Base-by-base conservation (phyloP, 139 green algal genomes). In the Chlorella vulgaris region DNA sequence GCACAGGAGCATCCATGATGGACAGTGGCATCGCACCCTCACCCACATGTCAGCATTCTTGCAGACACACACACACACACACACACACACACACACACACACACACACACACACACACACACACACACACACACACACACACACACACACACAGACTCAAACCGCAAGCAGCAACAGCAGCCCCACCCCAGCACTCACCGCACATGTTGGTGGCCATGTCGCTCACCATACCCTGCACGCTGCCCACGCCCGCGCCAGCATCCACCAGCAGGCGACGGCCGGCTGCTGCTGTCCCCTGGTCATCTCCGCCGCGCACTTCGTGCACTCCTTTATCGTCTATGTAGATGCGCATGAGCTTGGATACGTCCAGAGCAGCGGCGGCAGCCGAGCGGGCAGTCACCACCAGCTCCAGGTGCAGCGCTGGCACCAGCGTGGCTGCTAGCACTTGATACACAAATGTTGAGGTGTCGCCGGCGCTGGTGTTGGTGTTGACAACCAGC, bases 221-320 rank as follows among this genome's bases (percentile, higher is more conserved):
- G n/a, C n/a, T n/a, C n/a, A n/a, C n/a, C n/a, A n/a, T n/a, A n/a
- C n/a, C n/a, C n/a, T n/a, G n/a, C n/a, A 58, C 10, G 47, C 47
- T 58, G 13, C 15, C 13, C 15, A n/a, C 29, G 67, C 24, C 67
- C 7, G 39, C 42, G 15, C 13, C 13, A 24, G 47, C 47, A 24
- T 42, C 69, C n/a, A 31, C 40, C n/a, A 76, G 69, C 69, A 61
- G 40, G 40, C 69, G 69, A 28, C 69, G 69, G 42, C 69, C 69
- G 55, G 10, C 47, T 58, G 47, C 10, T 58, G 47, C 10, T 58
- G 13, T 15, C 10, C 13, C 47, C 13, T 10, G 47, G 47, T n/a
- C n/a, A n/a, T n/a, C n/a, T n/a, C 55, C 55, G 69, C 42, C 38
- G 28, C 69, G 69, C 26, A 76, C 19, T 40, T 76, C 69, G 42